phyloP scores from a whole-genome alignment of 2,329 filamentous ascomycete genomes.

The Scopulariopsis brevicaulis region DNA sequence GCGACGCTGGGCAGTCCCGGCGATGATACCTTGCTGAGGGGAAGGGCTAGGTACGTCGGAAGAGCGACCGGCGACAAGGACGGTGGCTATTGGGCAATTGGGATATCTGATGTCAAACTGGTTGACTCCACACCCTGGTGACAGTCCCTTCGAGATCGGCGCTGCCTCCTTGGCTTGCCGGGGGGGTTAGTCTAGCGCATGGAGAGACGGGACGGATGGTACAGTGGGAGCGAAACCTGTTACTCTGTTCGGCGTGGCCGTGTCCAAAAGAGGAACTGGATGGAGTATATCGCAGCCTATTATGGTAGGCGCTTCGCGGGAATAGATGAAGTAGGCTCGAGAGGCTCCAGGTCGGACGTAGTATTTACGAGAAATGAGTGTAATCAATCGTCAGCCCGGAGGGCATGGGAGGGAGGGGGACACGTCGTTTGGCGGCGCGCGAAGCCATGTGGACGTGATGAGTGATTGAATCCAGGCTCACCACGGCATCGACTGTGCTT shows the following conservation, averaged over 20 bases:
- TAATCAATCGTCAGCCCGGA: background rate
- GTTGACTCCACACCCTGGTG: background rate
- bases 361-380: background rate
- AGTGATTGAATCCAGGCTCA: no score
- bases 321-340: background rate
- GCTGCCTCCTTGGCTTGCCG: background rate
- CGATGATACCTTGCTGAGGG: background rate
- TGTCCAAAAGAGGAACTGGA: background rate
- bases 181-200: background rate
- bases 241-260: constrained; percentile 2
- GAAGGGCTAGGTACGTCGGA: background rate
- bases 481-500: no score
- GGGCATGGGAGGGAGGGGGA: background rate
- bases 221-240: background rate
- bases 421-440: background rate
- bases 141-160: background rate
- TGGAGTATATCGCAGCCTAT: constrained; percentile 1
- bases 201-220: constrained; percentile 1
- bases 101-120: background rate
- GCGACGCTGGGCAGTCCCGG: background rate
- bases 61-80: background rate
- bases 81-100: background rate
- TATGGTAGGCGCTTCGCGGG: background rate
- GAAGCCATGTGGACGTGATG: background rate
- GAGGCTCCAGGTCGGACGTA: background rate